Evolutionary conservation across 306 rosid genomes (phyloP), one percentile per base, ranked within the genome.

Genomic region (Acacia melanoxylon): DNA sequence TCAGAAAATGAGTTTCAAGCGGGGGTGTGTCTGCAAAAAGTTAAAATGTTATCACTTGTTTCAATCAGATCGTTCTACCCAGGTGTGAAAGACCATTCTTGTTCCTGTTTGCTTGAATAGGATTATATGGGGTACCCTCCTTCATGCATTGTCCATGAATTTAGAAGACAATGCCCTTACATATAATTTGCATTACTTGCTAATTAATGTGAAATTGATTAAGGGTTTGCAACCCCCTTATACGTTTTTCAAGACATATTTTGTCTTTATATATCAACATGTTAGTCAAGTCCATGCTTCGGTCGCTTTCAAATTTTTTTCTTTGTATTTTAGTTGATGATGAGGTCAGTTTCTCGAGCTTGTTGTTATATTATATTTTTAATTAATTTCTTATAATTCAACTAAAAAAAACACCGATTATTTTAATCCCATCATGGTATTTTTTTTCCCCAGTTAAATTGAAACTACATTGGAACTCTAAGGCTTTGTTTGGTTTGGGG

Each of bases 1-100:
- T 73, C 48, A 74, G 56, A 42, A 74, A 77, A 63, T 65, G 24
- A 71, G 66, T 19, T 77, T 52, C 19, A 24, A 75, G 74, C 58
- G 78, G 67, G 20, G 75, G 72, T 45, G 5, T 69, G 83, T 78
- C 91, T 71, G 52, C 51, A 45, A 76, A n/a, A 41, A 56, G 62
- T 24, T 33, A 71, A 63, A 68, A 40, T 58, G 80, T 82, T 83
- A 51, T 40, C 62, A 24, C 74, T 87, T 81, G 82, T 83, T 74
- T 90, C 91, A 90, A 88, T 90, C 89, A 86, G 77, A 79, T 90
- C 89, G 20, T 81, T 88, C 85, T 82, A 83, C 54, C 83, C 75
- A 75, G 63, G 68, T n/a, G 68, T n/a, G 72, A 67, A 85, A 46
- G 86, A 84, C 82, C 81, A 31, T 58, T 58, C 56, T 59, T 58